A percentile compares a stretch with the other conserved stretches of the same genome.
Conservation (phyloP, 192 early-diverging fungal species). For the Podochytrium sp. region DNA sequence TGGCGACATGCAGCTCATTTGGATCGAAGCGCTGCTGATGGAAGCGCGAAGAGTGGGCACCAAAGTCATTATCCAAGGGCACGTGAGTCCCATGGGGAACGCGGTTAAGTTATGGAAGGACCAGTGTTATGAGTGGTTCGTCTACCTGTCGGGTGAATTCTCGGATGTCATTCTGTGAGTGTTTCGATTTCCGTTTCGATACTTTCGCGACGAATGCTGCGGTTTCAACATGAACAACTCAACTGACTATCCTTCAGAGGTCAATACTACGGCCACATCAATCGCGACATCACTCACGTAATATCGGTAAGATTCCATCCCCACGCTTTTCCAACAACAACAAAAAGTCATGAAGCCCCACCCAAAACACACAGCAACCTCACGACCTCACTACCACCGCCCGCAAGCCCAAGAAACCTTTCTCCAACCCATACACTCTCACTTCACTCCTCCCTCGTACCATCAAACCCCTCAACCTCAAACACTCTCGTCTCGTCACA, state of each 20-base stretch:
- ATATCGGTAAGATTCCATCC: slow-evolving; percentile 23
- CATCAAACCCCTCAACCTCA: slow-evolving; percentile 29
- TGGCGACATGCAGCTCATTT: slow-evolving; percentile 45
- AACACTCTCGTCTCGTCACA: slow-evolving; percentile 14
- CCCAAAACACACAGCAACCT: background rate
- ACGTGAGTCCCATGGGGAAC: slow-evolving; percentile 45
- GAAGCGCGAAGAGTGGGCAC: slow-evolving; percentile 6
- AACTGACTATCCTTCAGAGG: background rate
- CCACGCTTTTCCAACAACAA: background rate
- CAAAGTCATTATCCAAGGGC: slow-evolving; percentile 46
- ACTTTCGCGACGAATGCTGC: too few relatives aligned
- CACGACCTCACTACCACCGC: background rate
- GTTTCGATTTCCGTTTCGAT: background rate
- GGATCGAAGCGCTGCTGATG: slow-evolving; percentile 38
- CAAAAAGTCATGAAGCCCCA: background rate
- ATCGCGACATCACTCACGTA: slow-evolving; percentile 45
- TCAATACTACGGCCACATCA: slow-evolving; percentile 56
- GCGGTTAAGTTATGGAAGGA: slow-evolving; percentile 29
- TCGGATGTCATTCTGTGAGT: slow-evolving; percentile 48
- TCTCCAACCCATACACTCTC: slow-evolving; percentile 38
- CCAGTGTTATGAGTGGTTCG: slow-evolving; percentile 41
- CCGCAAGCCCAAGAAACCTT: background rate
- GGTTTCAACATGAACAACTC: background rate
- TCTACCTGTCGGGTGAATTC: slow-evolving; percentile 48
- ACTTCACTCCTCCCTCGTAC: slow-evolving; percentile 33